Base-by-base conservation (phyloP, 176 grass and related monocot species). In the Pharus latifolius region DNA sequence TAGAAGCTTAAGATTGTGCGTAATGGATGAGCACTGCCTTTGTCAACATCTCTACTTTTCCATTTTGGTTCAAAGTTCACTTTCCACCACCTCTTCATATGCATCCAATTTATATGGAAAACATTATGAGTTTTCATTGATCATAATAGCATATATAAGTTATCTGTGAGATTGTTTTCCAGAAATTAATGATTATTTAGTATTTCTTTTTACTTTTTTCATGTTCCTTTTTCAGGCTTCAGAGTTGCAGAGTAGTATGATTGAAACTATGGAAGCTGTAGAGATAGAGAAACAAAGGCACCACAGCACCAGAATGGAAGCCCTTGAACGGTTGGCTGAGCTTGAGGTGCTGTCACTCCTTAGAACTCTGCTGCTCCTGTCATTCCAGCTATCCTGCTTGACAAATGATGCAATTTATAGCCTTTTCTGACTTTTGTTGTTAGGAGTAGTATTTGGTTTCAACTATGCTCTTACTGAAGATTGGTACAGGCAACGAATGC, bases 231-330 rank as follows among this genome's bases (percentile, higher is more conserved):
- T 51, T 63, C 68, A 99, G 95, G 95, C 89, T 87, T 90, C 87
- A 70, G 83, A 91, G 79, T 76, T 99, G 84, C 95, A 94, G 74
- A 85, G n/a, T 33, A 99, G 83, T 88, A 99, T 83, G 88, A 91
- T 89, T 24, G 87, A 94, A 72, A 88, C 87, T 8, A 91, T 99
- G 85, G 95, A 99, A 56, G 95, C 95, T 60, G 76, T 90, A 12
- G 95, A 99, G 57, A 74, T 80, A 48, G 95, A 99, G 74, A 99
- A 94, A 70, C 76, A 82, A 58, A 77, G 70, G 33, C 95, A 99
- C 61, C 53, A 99, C 32, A 94, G 87, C 67, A 98, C 95, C 63
- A 90, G 90, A 87, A 98, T 98, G 86, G 90, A 98, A 76, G 90
- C 95, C 75, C 75, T 98, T 69, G 67, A 56, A 32, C 68, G 63